Conservation (phyloP, 192 early-diverging fungal species). For the Paraglomus brasilianum region DNA sequence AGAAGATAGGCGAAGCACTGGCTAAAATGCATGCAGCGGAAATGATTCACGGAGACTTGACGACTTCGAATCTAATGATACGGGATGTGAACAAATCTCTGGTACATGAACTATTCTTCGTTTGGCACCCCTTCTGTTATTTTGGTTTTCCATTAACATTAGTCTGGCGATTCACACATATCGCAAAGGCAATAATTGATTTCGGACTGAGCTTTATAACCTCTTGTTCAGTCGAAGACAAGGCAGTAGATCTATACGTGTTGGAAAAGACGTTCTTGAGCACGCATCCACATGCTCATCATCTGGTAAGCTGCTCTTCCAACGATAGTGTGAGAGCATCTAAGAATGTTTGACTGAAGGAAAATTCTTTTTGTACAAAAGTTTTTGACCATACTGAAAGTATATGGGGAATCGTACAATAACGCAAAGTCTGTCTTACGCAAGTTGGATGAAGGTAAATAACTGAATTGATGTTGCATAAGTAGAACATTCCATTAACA, state of each 20-base stretch:
- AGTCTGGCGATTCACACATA: no score
- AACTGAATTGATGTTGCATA: neutral
- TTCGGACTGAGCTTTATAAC: constrained; percentile 92
- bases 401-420: constrained; percentile 58
- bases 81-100: constrained; percentile 48
- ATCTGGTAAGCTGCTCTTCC: constrained; percentile 53
- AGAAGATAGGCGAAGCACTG: constrained; percentile 61
- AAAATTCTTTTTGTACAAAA: constrained; percentile 32
- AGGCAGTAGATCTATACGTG: constrained; percentile 99
- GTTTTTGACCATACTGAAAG: constrained; percentile 72
- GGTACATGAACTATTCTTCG: constrained; percentile 36
- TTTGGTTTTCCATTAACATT: no score
- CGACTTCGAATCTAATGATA: constrained; percentile 92
- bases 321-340: neutral
- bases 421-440: constrained; percentile 59
- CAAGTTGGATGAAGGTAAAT: constrained; percentile 82
- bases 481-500: neutral
- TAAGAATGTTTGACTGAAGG: neutral
- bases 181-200: constrained; percentile 86
- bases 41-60: constrained; percentile 95
- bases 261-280: constrained; percentile 89
- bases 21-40: constrained; percentile 81
- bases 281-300: constrained; percentile 86
- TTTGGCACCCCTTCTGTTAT: no score
- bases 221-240: constrained; percentile 87